Conservation (phyloP, 306 rosid species). For the Glycine latifolia region DNA sequence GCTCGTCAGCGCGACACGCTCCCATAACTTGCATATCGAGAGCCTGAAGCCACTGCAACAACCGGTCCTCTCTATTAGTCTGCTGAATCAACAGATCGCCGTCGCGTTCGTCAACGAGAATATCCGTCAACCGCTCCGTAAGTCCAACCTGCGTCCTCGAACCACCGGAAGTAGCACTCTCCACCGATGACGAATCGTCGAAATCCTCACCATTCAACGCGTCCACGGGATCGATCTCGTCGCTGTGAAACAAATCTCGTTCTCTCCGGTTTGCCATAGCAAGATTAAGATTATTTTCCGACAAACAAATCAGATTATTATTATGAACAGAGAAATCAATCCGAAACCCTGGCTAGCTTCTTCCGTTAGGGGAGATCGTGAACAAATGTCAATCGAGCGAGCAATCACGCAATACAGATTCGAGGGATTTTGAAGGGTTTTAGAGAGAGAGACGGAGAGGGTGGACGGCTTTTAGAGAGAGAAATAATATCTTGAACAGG, state of each 20-base stretch:
- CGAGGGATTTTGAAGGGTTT: conserved; percentile 8
- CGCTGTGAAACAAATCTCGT: conserved; percentile 52
- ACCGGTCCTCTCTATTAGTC: conserved; percentile 69
- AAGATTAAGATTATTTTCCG: no score
- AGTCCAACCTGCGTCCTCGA: conserved; percentile 66
- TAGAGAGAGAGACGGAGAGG: conserved; percentile 4
- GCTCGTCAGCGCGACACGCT: conserved; percentile 92
- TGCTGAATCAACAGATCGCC: conserved; percentile 91
- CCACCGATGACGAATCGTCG: conserved; percentile 56
- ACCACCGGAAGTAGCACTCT: conserved; percentile 44
- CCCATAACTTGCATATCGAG: conserved; percentile 92
- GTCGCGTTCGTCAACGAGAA: conserved; percentile 73
- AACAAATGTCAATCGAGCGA: neutral
- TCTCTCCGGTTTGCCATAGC: conserved; percentile 61
- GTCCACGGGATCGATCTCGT: conserved; percentile 50
- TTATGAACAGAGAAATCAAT: neutral
- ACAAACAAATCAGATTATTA: neutral
- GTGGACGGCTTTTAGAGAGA: conserved; percentile 37
- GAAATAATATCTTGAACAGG: conserved; percentile 38
- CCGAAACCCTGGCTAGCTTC: conserved; percentile 28
- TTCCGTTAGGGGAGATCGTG: conserved; percentile 11
- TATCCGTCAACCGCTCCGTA: conserved; percentile 79
- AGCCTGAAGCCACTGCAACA: conserved; percentile 89
- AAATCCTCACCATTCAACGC: conserved; percentile 53
- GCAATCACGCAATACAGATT: neutral